Evolutionary conservation across 2,329 filamentous ascomycete genomes (phyloP).

Genomic region (Colletotrichum destructivum): DNA sequence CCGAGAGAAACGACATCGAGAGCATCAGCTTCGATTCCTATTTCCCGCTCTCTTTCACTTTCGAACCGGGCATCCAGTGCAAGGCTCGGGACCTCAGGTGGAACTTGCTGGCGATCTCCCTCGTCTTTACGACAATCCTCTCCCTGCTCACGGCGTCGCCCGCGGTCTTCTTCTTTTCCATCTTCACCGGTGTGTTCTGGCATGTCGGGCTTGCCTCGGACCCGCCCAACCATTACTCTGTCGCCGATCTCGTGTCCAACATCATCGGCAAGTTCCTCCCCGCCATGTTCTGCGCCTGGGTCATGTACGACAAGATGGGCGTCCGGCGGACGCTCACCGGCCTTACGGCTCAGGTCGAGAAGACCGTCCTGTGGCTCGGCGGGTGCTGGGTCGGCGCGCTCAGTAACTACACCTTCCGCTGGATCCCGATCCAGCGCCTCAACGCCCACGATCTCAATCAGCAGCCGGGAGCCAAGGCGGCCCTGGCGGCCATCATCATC

Average conservation of each 20-base stretch:
- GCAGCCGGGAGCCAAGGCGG: slow-evolving; percentile 90
- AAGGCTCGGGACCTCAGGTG: slow-evolving; percentile 85
- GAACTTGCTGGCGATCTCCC: slow-evolving; percentile 85
- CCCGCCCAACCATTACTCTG: slow-evolving; percentile 78
- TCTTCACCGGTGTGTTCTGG: slow-evolving; percentile 88
- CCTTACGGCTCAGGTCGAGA: slow-evolving; percentile 88
- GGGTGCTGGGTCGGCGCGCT: slow-evolving; percentile 91
- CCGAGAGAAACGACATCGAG: slow-evolving; percentile 79
- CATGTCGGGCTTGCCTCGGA: slow-evolving; percentile 93
- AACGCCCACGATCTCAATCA: slow-evolving; percentile 90
- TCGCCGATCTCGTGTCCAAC: slow-evolving; percentile 81
- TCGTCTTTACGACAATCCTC: slow-evolving; percentile 82
- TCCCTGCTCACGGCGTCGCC: slow-evolving; percentile 87
- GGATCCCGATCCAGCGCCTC: slow-evolving; percentile 94
- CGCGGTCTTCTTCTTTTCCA: slow-evolving; percentile 85
- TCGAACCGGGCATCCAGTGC: slow-evolving; percentile 76
- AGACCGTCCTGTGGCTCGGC: slow-evolving; percentile 91
- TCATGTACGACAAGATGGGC: slow-evolving; percentile 88
- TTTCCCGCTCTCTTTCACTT: slow-evolving; percentile 90
- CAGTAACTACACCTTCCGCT: slow-evolving; percentile 95
- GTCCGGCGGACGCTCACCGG: slow-evolving; percentile 79
- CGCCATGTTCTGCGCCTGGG: slow-evolving; percentile 88
- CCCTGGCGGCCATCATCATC: slow-evolving; percentile 83
- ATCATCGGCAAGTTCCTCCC: slow-evolving; percentile 88
- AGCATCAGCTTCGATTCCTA: slow-evolving; percentile 88